phyloP scores from a whole-genome alignment of 441 rosid genomes.

The Raphanus hybrid region DNA sequence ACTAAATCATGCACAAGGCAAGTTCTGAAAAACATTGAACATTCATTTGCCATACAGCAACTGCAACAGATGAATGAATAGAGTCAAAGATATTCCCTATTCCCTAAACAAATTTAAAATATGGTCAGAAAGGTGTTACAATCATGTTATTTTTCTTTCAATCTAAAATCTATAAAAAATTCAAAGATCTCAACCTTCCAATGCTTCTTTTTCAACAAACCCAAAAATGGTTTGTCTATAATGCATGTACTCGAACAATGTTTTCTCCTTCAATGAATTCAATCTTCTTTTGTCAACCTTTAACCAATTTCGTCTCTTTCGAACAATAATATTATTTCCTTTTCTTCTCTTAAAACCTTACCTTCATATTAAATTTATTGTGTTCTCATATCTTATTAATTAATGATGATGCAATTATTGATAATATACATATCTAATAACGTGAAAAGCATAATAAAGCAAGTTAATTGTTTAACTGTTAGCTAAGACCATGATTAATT shows the following conservation, averaged over 20 bases:
- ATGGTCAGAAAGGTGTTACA: neutral
- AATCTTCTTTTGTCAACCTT: neutral
- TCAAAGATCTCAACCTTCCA: constrained; percentile 7
- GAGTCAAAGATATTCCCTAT: neutral
- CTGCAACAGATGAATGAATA: neutral
- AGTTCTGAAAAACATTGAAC: neutral
- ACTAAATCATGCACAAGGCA: neutral
- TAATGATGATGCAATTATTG: neutral
- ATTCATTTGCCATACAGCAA: neutral
- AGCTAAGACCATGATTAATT: no score
- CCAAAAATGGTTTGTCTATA: neutral
- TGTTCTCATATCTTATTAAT: neutral
- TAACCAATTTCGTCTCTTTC: neutral
- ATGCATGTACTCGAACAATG: neutral
- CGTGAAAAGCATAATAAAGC: neutral
- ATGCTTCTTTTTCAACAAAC: neutral
- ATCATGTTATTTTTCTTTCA: neutral
- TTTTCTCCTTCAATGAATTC: neutral
- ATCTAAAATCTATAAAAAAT: neutral
- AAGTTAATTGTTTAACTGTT: neutral
- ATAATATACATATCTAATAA: neutral
- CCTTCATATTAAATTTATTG: neutral
- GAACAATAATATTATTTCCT: neutral
- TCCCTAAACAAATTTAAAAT: neutral
- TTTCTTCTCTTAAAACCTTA: neutral